Conservation (phyloP, 1,284 basidiomycete genomes). For the Marasmius tenuissimus region DNA sequence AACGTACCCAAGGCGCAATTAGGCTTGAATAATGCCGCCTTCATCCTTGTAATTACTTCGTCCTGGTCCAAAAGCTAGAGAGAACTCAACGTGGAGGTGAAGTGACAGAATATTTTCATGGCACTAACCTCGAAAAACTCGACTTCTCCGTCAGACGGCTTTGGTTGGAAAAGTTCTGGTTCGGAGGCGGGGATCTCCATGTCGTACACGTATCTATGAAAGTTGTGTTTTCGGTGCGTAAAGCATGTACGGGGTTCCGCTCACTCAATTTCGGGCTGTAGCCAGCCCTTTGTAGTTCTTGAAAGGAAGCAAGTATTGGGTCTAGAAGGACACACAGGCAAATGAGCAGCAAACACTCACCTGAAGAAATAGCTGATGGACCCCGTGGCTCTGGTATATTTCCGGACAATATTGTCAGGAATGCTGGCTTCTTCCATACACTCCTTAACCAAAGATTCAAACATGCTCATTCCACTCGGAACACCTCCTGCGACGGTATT, state of each 20-base stretch:
- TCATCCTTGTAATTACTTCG: slow-evolving; percentile 57
- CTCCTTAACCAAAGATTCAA: slow-evolving; percentile 88
- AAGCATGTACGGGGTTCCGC: slow-evolving; percentile 23
- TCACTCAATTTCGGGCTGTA: slow-evolving; percentile 86
- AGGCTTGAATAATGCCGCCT: slow-evolving; percentile 75
- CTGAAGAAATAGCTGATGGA: slow-evolving; percentile 69
- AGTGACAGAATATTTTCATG: not conserved
- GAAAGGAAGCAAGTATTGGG: not conserved
- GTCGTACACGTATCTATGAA: slow-evolving; percentile 78
- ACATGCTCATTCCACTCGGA: slow-evolving; percentile 69
- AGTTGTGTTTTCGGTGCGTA: not conserved
- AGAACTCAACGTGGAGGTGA: not conserved
- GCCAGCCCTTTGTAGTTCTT: slow-evolving; percentile 70
- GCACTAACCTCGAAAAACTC: slow-evolving; percentile 78
- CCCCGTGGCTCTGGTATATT: slow-evolving; percentile 59
- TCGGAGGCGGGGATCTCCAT: slow-evolving; percentile 64
- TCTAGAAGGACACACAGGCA: no score
- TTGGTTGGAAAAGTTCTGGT: slow-evolving; percentile 54
- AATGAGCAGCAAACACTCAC: slow-evolving; percentile 32
- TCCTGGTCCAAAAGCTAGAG: slow-evolving; percentile 58
- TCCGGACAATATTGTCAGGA: slow-evolving; percentile 57
- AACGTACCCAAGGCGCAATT: slow-evolving; percentile 77
- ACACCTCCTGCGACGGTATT: slow-evolving; percentile 83
- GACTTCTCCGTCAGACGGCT: slow-evolving; percentile 89
- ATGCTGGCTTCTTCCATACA: slow-evolving; percentile 91